A percentile compares a stretch with the other conserved stretches of the same genome.
Evolutionary conservation across 495 filamentous ascomycete genomes (phyloP).

Genomic region (Paragyromitra xinjiangensis): DNA sequence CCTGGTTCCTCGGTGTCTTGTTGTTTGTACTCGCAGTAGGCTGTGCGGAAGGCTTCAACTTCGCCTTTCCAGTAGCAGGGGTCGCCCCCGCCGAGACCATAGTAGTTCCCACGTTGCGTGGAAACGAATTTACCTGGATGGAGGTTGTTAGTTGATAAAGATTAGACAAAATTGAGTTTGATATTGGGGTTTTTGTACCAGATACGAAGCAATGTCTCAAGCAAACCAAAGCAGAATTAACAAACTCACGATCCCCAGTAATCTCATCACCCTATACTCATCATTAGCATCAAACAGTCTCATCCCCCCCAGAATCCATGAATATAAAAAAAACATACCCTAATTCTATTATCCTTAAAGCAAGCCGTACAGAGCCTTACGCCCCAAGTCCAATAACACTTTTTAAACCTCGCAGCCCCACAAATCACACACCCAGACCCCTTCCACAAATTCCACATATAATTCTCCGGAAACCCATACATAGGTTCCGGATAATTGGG

Average conservation of each 20-base stretch:
- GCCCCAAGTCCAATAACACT: conserved; percentile 54
- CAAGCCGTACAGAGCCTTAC: conserved; percentile 46
- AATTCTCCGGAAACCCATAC: conserved; percentile 46
- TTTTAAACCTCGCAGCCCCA: conserved; percentile 46
- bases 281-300: conserved; percentile 12
- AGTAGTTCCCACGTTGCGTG: conserved; percentile 47
- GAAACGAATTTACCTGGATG: conserved; percentile 44
- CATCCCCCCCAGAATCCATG: background rate
- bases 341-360: conserved; percentile 48
- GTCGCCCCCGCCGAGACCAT: conserved; percentile 46
- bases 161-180: conserved; percentile 1
- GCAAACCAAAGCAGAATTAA: conserved; percentile 41
- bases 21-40: conserved; percentile 18
- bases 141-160: conserved; percentile 12
- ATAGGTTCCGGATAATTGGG: conserved; percentile 49
- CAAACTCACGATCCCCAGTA: conserved; percentile 41
- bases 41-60: conserved; percentile 36
- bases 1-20: conserved; percentile 23
- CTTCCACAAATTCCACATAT: conserved; percentile 53
- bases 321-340: conserved; percentile 27
- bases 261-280: conserved; percentile 44
- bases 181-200: conserved; percentile 25
- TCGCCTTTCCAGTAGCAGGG: conserved; percentile 51
- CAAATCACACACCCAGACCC: conserved; percentile 51
- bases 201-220: conserved; percentile 54